Base-by-base conservation (phyloP, 2,329 filamentous ascomycete species). In the Xylaria sp. region DNA sequence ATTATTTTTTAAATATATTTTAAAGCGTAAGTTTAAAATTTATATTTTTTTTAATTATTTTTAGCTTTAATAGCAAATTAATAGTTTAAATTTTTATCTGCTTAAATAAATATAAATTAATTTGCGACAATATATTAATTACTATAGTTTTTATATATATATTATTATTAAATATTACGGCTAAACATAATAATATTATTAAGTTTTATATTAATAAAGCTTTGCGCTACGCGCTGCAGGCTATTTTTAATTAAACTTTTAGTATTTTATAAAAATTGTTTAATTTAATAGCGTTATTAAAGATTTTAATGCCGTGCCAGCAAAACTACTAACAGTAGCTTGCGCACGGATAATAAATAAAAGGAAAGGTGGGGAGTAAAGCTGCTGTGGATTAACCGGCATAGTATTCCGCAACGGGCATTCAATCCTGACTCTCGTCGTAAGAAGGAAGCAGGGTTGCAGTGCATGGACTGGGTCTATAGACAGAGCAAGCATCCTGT, bases 381-480 rank as follows among this genome's bases (percentile, higher is more conserved):
- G 18, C 18, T 46, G 2, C 41, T 46, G 18, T 46, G 41, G 13
- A 46, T 46, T 46, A 18, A 46, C 15, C 12, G 41, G 41, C 41
- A 46, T 46, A 46, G 41, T 46, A 46, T 46, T 18, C 41, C 41
- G 41, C 41, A 46, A n/a, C 6, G 18, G 41, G 7, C 4, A 7
- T 46, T 18, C 2, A n/a, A 46, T n/a, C 13, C 41, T 13, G 41
- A 18, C n/a, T 7, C 41, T 46, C 4, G 13, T 46, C 41, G 15
- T 18, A 18, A n/a, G 18, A 54, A 57, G 12, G 10, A 25, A 44
- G 20, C n/a, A 15, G 55, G 34, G 5, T 10, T 57, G 10, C 34
- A 44, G n/a, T 57, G 55, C n/a, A 57, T 57, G 55, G 55, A 57
- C 37, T 18, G n/a, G 55, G 37, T 57, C 37, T 57, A 57, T 44